Base-by-base conservation (phyloP, 345 rosid genomes). In the Nasturtium officinale region DNA sequence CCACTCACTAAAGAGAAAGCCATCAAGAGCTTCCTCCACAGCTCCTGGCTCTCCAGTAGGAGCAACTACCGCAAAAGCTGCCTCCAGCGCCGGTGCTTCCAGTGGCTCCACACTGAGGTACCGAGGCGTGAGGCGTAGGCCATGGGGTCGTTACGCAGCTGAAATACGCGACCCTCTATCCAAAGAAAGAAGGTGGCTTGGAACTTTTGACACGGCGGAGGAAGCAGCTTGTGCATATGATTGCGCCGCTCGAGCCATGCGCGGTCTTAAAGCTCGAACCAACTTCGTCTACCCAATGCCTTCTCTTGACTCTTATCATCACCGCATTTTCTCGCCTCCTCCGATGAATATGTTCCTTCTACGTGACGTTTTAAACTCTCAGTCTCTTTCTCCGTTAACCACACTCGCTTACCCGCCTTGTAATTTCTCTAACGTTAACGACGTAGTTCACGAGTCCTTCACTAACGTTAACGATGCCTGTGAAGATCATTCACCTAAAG, bases 121-220 rank as follows among this genome's bases (percentile, higher is more conserved):
- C 87, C 88, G 99, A 28, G 99, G 99, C 0, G 99, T 94, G 12
- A 86, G 99, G 23, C 83, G 97, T 18, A 81, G 99, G 61, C 99
- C 99, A 0, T 94, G 99, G 99, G 99, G 99, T 8, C 96, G 99
- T 9, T 94, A 87, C 40, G 99, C 99, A 0, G 99, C 97, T 1
- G 99, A 94, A 84, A 94, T 94, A 75, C 82, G 99, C 3, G 99
- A 94, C 54, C 99, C 99, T 0, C 84, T 83, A 73, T 85, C 97
- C 0, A 94, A 91, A 77, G 99, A 91, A 74, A 81, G 99, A 73
- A 79, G 96, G 2, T 94, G 99, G 99, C 87, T 94, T 1, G 99
- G 99, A 5, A 94, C 97, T 5, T 94, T 91, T 12, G 99, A 94
- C 80, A 94, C 98, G 3, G 98, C 98, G 0, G 98, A 94, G 81